A percentile compares a stretch with the other conserved stretches of the same genome.
Evolutionary conservation across 345 rosid genomes (phyloP).

Genomic region (Lepidium africanum): DNA sequence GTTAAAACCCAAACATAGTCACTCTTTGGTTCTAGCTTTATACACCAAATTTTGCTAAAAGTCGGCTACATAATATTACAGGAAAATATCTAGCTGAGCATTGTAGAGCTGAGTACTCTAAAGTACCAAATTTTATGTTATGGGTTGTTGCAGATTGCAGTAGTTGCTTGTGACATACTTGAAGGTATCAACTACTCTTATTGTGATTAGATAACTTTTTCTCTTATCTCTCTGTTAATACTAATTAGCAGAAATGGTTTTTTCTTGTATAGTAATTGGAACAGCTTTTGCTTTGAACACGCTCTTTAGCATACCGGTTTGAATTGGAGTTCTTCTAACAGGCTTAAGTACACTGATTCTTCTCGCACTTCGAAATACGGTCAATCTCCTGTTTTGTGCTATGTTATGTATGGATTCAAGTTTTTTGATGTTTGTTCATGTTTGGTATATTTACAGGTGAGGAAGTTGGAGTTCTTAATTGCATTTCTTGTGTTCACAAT

Average conservation of each 20-base stretch:
- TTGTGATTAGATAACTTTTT: not conserved
- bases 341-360: conserved; percentile 84
- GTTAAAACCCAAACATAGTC: too few relatives aligned
- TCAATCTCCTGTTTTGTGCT: not conserved
- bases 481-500: conserved; percentile 81
- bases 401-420: not conserved
- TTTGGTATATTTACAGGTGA: conserved; percentile 37
- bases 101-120: too few relatives aligned
- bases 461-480: conserved; percentile 85
- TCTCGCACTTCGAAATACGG: conserved; percentile 60
- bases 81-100: too few relatives aligned
- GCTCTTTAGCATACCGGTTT: conserved; percentile 76
- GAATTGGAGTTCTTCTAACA: conserved; percentile 92
- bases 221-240: not conserved
- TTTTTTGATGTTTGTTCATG: not conserved
- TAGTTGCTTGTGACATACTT: conserved; percentile 96
- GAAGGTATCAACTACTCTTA: conserved; percentile 47
- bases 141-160: too few relatives aligned
- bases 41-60: too few relatives aligned
- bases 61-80: too few relatives aligned
- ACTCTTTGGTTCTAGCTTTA: too few relatives aligned
- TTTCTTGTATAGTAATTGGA: conserved; percentile 60
- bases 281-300: conserved; percentile 97
- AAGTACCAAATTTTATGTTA: too few relatives aligned
- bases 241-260: not conserved